phyloP scores from a whole-genome alignment of 2,329 filamentous ascomycete species.

The Fusarium torreyae region DNA sequence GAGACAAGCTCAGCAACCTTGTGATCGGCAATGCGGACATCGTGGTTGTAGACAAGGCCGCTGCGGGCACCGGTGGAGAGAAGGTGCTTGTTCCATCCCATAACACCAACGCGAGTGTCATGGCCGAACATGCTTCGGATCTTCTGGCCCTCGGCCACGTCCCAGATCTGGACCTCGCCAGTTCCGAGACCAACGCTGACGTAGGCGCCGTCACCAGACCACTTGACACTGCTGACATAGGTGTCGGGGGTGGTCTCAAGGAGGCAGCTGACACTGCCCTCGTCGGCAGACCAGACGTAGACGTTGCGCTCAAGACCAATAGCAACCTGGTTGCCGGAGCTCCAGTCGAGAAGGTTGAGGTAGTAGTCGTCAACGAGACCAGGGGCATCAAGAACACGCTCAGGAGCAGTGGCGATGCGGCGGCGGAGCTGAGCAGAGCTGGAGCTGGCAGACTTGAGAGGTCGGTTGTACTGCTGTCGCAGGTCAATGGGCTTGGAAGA shows the following conservation, averaged over 20 bases:
- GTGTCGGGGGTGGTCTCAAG: slow-evolving; percentile 91
- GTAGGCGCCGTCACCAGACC: slow-evolving; percentile 97
- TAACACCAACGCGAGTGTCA: slow-evolving; percentile 95
- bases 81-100: slow-evolving; percentile 99
- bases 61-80: slow-evolving; percentile 95
- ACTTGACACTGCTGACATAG: slow-evolving; percentile 98
- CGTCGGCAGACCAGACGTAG: slow-evolving; percentile 98
- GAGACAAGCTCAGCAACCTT: slow-evolving; percentile 97
- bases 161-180: slow-evolving; percentile 99
- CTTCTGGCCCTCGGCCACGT: slow-evolving; percentile 94
- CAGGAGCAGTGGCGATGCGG: slow-evolving; percentile 92
- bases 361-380: slow-evolving; percentile 99
- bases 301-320: slow-evolving; percentile 97
- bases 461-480: slow-evolving; percentile 97
- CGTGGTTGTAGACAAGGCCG: slow-evolving; percentile 97
- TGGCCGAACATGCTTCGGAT: slow-evolving; percentile 99
- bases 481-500: slow-evolving; percentile 99
- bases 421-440: slow-evolving; percentile 89
- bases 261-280: slow-evolving; percentile 89
- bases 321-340: slow-evolving; percentile 95
- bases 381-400: slow-evolving; percentile 95
- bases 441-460: slow-evolving; percentile 82
- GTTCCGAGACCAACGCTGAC: slow-evolving; percentile 95
- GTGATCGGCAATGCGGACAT: slow-evolving; percentile 97
- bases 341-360: slow-evolving; percentile 98